Conservation (phyloP, 1,284 basidiomycete species). For the Naganishia liquefaciens region DNA sequence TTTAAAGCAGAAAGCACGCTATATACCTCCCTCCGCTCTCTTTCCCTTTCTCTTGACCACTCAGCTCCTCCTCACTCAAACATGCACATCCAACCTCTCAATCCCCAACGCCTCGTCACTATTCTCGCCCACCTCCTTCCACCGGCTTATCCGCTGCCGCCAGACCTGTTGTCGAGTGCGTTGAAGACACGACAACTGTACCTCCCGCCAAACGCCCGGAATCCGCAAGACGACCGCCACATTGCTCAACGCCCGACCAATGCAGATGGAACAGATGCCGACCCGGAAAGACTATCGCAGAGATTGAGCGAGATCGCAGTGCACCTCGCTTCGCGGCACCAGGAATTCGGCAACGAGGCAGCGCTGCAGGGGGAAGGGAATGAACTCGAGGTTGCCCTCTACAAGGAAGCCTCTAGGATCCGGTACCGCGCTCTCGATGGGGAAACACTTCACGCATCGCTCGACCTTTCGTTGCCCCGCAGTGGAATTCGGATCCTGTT, state of each 20-base stretch:
- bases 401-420: conserved; percentile 7
- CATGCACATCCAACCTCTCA: conserved; percentile 1
- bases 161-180: conserved; percentile 40
- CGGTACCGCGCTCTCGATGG: conserved; percentile 23
- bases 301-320: neutral
- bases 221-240: conserved; percentile 43
- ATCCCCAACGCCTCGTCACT: conserved; percentile 34
- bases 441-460: conserved; percentile 14
- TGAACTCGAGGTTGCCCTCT: conserved; percentile 22
- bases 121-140: conserved; percentile 49
- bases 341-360: conserved; percentile 11
- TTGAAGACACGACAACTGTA: conserved; percentile 47
- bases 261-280: neutral
- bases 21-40: no score
- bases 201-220: conserved; percentile 43
- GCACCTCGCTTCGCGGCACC: neutral
- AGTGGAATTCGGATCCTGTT: conserved; percentile 17
- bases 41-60: no score
- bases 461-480: conserved; percentile 8
- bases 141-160: conserved; percentile 44
- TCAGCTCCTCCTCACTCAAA: neutral
- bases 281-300: conserved; percentile 8
- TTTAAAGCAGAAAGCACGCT: no score
- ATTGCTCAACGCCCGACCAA: conserved; percentile 33
- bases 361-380: conserved; percentile 24